Evolutionary conservation across 2,329 filamentous ascomycete genomes (phyloP).

Genomic region (Magnaporthales sp.): DNA sequence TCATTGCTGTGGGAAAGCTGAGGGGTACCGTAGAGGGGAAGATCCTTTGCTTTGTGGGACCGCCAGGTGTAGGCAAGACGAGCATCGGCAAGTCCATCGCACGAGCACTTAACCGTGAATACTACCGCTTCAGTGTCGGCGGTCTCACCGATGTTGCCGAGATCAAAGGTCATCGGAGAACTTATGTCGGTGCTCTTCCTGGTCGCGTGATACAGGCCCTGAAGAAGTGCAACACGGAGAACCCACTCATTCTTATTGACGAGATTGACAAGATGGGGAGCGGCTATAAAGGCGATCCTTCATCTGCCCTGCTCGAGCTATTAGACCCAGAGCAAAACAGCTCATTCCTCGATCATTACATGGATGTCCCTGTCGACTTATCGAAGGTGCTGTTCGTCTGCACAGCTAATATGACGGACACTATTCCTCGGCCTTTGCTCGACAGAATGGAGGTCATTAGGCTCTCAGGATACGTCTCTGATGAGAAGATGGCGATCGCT

Average conservation of each 20-base stretch:
- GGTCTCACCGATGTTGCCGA: slow-evolving; percentile 95
- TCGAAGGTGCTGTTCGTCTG: slow-evolving; percentile 98
- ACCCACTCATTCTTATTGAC: slow-evolving; percentile 91
- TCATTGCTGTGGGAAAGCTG: slow-evolving; percentile 95
- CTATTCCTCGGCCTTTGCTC: slow-evolving; percentile 84
- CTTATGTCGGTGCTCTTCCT: slow-evolving; percentile 90
- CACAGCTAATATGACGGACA: slow-evolving; percentile 98
- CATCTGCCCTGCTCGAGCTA: slow-evolving; percentile 85
- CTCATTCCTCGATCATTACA: slow-evolving; percentile 96
- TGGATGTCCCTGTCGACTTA: slow-evolving; percentile 94
- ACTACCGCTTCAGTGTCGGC: slow-evolving; percentile 97
- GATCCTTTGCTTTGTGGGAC: slow-evolving; percentile 94
- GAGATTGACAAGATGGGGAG: slow-evolving; percentile 97
- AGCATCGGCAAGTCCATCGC: slow-evolving; percentile 98
- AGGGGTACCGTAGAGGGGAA: slow-evolving; percentile 96
- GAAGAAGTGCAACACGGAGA: slow-evolving; percentile 99
- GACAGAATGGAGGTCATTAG: slow-evolving; percentile 98
- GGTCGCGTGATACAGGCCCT: slow-evolving; percentile 96
- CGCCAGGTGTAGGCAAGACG: slow-evolving; percentile 95
- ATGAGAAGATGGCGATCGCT: slow-evolving; percentile 98
- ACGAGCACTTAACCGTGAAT: slow-evolving; percentile 85
- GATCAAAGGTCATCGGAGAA: slow-evolving; percentile 94
- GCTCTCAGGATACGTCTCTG: slow-evolving; percentile 89
- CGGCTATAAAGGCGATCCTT: slow-evolving; percentile 92
- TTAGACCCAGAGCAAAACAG: slow-evolving; percentile 96